Evolutionary conservation across 495 filamentous ascomycete genomes (phyloP), one percentile per base, ranked within the genome.

Genomic region (Aspergillus carlsbadensis): DNA sequence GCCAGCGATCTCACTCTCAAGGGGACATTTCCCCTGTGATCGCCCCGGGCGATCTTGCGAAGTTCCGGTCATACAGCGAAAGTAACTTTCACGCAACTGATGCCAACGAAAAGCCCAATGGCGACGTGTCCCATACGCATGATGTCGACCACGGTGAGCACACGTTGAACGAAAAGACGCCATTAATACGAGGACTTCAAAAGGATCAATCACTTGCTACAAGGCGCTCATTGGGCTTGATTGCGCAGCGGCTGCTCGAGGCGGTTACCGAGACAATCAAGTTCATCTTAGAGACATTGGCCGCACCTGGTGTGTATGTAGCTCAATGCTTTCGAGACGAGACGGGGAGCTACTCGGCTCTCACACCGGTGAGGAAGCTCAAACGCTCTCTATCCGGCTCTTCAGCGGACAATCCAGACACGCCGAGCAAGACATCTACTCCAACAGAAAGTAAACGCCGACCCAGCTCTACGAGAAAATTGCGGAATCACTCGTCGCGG

Each of bases 271-370:
- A 87, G 59, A 86, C 84, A 10, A 76, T 94, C 59, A 81, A 84
- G 48, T 88, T 85, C 73, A 78, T 97, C 42, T 72, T 96, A 15
- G 88, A 88, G 46, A 87, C 90, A 6, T 69, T 98, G 33, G 80
- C 86, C 20, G 82, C 86, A 2, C 92, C 95, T 5, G 89, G 85
- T 2, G 76, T 89, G 35, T 97, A 92, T 74, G 70, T 94, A 14
- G 83, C 90, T 46, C 85, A 88, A 52, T 90, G 80, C 63, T 84
- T 97, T 52, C 90, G 88, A 69, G 85, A 96, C 62, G 86, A 26
- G 70, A 87, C 56, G 92, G 92, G 35, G 31, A 75, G 78, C 26
- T 96, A 96, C 67, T 90, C 91, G 46, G 82, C 86, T 14, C 65
- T 89, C 46, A 68, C 75, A 47, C 87, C 86, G 34, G 65, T 88